Evolutionary conservation across 345 rosid species (phyloP).

Genomic region (Eucalyptus guilfoylei): DNA sequence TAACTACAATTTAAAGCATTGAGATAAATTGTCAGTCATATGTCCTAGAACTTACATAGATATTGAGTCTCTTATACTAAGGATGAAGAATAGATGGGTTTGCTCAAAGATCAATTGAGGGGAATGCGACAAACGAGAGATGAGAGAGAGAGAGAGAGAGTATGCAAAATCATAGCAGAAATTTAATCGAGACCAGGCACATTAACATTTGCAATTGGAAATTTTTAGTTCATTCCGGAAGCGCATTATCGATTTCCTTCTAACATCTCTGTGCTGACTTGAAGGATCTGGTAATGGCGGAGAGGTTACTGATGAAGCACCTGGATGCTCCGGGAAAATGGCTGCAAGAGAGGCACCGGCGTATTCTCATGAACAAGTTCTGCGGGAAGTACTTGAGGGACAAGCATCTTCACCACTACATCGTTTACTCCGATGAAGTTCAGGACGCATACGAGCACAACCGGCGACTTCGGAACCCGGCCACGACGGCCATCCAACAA

Average conservation of each 20-base stretch:
- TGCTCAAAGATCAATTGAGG: not conserved
- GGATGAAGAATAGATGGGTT: not conserved
- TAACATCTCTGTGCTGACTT: not conserved
- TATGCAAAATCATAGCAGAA: fast-evolving
- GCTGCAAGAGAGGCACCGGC: slow-evolving; percentile 85
- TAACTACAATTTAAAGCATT: not conserved
- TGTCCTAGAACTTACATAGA: not conserved
- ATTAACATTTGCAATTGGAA: not conserved
- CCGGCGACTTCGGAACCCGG: slow-evolving; percentile 68
- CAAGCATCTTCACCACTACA: slow-evolving; percentile 53
- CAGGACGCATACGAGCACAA: slow-evolving; percentile 70
- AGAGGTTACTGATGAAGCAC: slow-evolving; percentile 86
- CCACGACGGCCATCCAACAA: slow-evolving; percentile 82
- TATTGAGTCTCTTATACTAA: not conserved
- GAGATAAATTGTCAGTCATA: not conserved
- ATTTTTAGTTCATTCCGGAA: not conserved
- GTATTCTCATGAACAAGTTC: slow-evolving; percentile 84
- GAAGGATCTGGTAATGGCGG: slow-evolving; percentile 91
- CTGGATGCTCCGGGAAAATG: slow-evolving; percentile 88
- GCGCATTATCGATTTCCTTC: not conserved
- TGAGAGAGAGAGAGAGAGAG: not conserved
- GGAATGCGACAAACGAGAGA: not conserved
- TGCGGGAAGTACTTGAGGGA: slow-evolving; percentile 82
- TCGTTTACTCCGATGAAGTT: slow-evolving; percentile 62
- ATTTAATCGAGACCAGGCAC: fast-evolving